A percentile compares a stretch with the other conserved stretches of the same genome.
Evolutionary conservation across 345 rosid genomes (phyloP).

Genomic region (Gynandropsis gynandra): DNA sequence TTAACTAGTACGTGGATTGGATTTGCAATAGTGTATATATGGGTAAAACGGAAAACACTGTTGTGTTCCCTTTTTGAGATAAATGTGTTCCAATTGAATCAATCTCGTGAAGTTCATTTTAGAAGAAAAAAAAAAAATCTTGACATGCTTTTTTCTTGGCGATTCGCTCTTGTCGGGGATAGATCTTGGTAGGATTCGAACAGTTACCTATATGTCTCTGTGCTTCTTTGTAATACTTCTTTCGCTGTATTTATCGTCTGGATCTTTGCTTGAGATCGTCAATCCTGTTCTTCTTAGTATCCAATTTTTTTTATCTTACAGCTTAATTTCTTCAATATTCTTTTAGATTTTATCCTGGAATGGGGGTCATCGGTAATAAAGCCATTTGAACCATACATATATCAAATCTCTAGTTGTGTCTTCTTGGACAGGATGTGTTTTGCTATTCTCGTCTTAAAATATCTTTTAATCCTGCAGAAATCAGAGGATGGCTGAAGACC

Average conservation of each 20-base stretch:
- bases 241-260: not conserved
- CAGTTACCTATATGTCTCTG: too few relatives aligned
- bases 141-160: not conserved
- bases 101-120: too few relatives aligned
- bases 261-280: not conserved
- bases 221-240: not conserved
- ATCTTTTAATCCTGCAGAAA: constrained; percentile 57
- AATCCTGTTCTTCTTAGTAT: not conserved
- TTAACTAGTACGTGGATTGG: too few relatives aligned
- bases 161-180: not conserved
- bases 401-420: constrained; percentile 1
- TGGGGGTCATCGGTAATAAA: constrained; percentile 6
- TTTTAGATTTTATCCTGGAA: not conserved
- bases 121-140: too few relatives aligned
- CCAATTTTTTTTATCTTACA: not conserved
- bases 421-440: constrained; percentile 22
- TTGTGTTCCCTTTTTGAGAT: not conserved
- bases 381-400: not conserved
- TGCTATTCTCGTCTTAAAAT: constrained; percentile 32
- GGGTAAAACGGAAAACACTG: not conserved
- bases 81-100: too few relatives aligned
- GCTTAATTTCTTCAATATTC: not conserved
- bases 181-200: not conserved
- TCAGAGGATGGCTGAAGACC: constrained; percentile 99
- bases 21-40: too few relatives aligned